These are phyloP conservation scores for Pseudocercospora crystallina DNA, from an alignment of 2,329 filamentous ascomycete species.

Conservation along the genomic window DNA sequence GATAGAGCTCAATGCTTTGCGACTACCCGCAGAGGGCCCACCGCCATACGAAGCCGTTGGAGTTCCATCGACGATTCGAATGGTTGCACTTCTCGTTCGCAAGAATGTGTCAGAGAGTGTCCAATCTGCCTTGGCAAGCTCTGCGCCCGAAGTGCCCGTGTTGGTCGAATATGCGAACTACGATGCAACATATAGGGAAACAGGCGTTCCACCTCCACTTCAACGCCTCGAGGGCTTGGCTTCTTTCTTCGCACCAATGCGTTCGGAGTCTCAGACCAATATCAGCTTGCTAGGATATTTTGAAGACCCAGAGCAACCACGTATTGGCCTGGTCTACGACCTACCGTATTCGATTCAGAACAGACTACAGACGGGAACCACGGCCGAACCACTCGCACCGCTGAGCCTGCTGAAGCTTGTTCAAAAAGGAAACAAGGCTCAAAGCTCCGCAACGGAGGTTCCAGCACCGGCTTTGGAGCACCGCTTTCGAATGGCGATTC, in stretches of 20 bases:
- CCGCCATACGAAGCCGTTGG: conserved; percentile 51
- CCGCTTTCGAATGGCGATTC: conserved; percentile 72
- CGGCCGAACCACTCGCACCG: conserved; percentile 32
- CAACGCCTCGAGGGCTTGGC: conserved; percentile 46
- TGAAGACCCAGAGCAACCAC: conserved; percentile 67
- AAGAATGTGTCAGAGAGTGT: conserved; percentile 30
- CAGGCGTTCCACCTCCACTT: conserved; percentile 47
- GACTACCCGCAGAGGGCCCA: conserved; percentile 48
- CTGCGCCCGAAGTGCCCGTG: conserved; percentile 50
- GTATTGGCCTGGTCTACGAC: conserved; percentile 73
- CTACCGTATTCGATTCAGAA: conserved; percentile 58
- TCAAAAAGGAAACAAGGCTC: conserved; percentile 46
- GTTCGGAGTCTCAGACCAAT: conserved; percentile 36
- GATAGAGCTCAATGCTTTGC: conserved; percentile 44
- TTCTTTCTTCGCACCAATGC: conserved; percentile 32
- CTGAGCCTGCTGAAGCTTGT: conserved; percentile 49
- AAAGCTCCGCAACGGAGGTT: conserved; percentile 41
- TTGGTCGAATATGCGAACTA: conserved; percentile 68
- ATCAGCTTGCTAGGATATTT: conserved; percentile 69
- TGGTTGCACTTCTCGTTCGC: conserved; percentile 44
- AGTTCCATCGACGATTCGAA: conserved; percentile 43
- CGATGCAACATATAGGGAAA: conserved; percentile 48
- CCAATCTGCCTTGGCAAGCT: conserved; percentile 36
- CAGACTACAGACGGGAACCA: conserved; percentile 43
- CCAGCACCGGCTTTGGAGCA: conserved; percentile 67